Percentiles rank a stretch among this genome's conserved stretches.
phyloP scores from a whole-genome alignment of 306 rosid species.

The Adenanthera pavonina region DNA sequence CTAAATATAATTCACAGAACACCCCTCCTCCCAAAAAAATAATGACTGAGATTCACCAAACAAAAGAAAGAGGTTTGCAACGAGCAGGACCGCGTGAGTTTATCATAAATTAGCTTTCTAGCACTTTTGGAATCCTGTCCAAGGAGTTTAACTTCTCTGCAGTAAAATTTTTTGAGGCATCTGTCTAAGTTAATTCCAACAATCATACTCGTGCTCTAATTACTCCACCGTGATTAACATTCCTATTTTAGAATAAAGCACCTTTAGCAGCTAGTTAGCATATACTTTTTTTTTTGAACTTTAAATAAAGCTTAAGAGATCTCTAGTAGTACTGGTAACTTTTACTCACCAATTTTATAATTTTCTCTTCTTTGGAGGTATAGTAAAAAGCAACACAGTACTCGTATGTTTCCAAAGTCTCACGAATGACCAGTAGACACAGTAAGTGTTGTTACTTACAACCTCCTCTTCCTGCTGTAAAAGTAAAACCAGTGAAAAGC shows the following conservation, averaged over 20 bases:
- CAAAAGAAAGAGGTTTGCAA: not conserved
- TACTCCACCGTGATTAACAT: not conserved
- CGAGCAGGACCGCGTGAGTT: not conserved
- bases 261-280: slow-evolving; percentile 5
- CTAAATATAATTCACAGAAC: no score
- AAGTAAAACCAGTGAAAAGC: not conserved
- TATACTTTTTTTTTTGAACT: not conserved
- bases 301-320: not conserved
- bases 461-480: not conserved
- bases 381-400: not conserved
- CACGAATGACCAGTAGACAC: not conserved
- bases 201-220: not conserved
- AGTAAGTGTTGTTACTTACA: not conserved
- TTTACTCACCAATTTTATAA: not conserved
- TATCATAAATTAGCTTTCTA: not conserved
- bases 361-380: not conserved
- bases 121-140: not conserved
- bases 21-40: not conserved
- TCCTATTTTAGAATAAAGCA: not conserved
- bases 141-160: not conserved
- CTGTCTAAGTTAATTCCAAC: slow-evolving; percentile 1
- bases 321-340: not conserved
- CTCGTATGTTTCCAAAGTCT: not conserved
- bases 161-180: not conserved
- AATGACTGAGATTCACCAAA: not conserved